Percentiles rank a stretch among this genome's conserved stretches.
phyloP scores from a whole-genome alignment of 352 stramenopile species.

The Phytophthora fragariae region DNA sequence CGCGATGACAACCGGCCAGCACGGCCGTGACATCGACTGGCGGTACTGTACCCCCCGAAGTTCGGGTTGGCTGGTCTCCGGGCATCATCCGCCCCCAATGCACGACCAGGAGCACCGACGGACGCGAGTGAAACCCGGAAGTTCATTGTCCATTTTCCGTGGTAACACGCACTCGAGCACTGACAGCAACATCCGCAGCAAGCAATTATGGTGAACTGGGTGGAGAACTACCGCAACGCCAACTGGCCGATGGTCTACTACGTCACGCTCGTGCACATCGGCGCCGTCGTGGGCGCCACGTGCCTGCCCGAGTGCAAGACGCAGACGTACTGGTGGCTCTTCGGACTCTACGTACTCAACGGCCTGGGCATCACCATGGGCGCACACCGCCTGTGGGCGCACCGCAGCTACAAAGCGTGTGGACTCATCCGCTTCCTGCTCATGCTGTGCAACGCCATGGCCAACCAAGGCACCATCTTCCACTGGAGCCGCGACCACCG shows the following conservation, averaged over 20 bases:
- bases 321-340: slow-evolving; percentile 90
- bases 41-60: slow-evolving; percentile 20
- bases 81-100: slow-evolving; percentile 9
- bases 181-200: slow-evolving; percentile 11
- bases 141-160: slow-evolving; percentile 43
- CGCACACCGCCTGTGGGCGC: slow-evolving; percentile 97
- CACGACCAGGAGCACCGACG: neutral
- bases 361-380: slow-evolving; percentile 97
- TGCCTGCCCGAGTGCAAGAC: slow-evolving; percentile 80
- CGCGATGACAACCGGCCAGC: slow-evolving; percentile 29
- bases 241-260: slow-evolving; percentile 99
- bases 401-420: slow-evolving; percentile 95
- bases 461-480: slow-evolving; percentile 98
- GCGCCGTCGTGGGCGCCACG: slow-evolving; percentile 85
- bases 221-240: slow-evolving; percentile 83
- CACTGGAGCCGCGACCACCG: slow-evolving; percentile 98
- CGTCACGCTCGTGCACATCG: slow-evolving; percentile 92
- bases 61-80: neutral
- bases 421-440: slow-evolving; percentile 92
- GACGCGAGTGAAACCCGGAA: neutral
- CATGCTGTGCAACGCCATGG: slow-evolving; percentile 97
- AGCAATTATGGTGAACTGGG: slow-evolving; percentile 57
- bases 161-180: slow-evolving; percentile 17
- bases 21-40: slow-evolving; percentile 38
- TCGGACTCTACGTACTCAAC: slow-evolving; percentile 94